phyloP scores from a whole-genome alignment of 768 basidiomycete species.

The Lanmaoa pseudosensibilis region DNA sequence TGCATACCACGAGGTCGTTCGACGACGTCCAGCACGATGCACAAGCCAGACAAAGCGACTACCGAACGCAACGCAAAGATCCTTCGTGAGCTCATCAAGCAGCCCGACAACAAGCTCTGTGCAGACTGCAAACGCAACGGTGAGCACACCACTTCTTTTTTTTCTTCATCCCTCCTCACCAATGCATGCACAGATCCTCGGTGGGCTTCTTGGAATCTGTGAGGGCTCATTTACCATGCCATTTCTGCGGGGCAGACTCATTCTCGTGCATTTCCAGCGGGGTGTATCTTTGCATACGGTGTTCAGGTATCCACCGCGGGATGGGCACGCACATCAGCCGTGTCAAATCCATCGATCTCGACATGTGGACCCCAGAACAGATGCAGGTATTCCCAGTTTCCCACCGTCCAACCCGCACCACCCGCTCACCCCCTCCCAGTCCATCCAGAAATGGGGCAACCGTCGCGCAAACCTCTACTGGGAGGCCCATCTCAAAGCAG shows the following conservation, averaged over 20 bases:
- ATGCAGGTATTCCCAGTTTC: constrained; percentile 66
- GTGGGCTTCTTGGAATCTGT: constrained; percentile 99
- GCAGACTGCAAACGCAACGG: constrained; percentile 98
- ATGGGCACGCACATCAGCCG: constrained; percentile 99
- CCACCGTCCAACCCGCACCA: background rate
- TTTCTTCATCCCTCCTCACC: background rate
- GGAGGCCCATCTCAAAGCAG: constrained; percentile 92
- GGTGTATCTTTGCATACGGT: constrained; percentile 93
- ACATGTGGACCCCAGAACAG: constrained; percentile 97
- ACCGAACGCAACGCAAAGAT: constrained; percentile 76
- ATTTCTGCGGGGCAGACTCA: background rate
- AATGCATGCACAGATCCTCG: constrained; percentile 67
- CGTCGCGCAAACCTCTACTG: constrained; percentile 90
- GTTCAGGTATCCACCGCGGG: constrained; percentile 94
- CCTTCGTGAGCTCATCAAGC: constrained; percentile 84
- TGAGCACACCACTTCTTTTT: constrained; percentile 35
- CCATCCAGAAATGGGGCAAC: constrained; percentile 95
- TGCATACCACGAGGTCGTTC: background rate
- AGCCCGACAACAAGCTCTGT: constrained; percentile 89
- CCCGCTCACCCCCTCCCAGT: constrained; percentile 38
- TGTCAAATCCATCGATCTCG: constrained; percentile 96
- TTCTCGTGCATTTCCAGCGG: constrained; percentile 50
- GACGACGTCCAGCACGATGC: constrained; percentile 30
- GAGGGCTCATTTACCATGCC: constrained; percentile 23
- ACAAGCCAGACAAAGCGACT: constrained; percentile 78